These are phyloP conservation scores for Xylaria sp. DNA, from an alignment of 2,329 filamentous ascomycete species.

Conservation along the genomic window DNA sequence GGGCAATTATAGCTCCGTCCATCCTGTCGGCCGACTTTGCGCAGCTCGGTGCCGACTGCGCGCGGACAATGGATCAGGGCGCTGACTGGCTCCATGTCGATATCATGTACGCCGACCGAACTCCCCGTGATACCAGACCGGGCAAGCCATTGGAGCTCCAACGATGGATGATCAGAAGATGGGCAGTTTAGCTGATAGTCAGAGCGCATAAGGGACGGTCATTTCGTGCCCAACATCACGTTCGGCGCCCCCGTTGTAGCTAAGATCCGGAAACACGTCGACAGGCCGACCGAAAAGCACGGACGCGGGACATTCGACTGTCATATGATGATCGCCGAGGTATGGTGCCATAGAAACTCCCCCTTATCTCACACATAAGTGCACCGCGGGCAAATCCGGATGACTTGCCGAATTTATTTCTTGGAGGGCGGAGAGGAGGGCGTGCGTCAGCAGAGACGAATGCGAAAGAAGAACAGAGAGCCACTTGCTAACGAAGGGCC, in stretches of 20 bases:
- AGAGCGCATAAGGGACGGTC: slow-evolving; percentile 81
- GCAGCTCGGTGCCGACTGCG: slow-evolving; percentile 85
- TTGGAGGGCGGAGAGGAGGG: not conserved
- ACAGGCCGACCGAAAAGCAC: slow-evolving; percentile 72
- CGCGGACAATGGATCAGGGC: slow-evolving; percentile 83
- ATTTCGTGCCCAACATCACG: slow-evolving; percentile 98
- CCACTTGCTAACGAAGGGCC: slow-evolving; percentile 14
- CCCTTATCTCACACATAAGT: not conserved
- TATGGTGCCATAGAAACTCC: slow-evolving; percentile 54
- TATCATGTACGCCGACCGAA: slow-evolving; percentile 71
- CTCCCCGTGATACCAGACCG: not conserved
- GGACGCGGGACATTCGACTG: slow-evolving; percentile 97
- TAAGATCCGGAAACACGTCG: slow-evolving; percentile 89
- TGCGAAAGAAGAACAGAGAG: not conserved
- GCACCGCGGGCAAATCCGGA: not conserved
- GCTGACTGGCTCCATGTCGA: slow-evolving; percentile 96
- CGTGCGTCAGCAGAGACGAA: not conserved
- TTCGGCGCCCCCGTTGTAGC: slow-evolving; percentile 95
- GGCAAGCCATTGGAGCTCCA: not conserved
- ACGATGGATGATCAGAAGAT: not conserved
- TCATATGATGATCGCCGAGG: slow-evolving; percentile 99
- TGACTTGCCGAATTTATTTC: not conserved
- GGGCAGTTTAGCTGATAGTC: slow-evolving; percentile 18
- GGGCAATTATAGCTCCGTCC: slow-evolving; percentile 96
- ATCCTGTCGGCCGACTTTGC: slow-evolving; percentile 98